Evolutionary conservation across 352 stramenopile species (phyloP).

Genomic region (Pythium pectinolyticum): DNA sequence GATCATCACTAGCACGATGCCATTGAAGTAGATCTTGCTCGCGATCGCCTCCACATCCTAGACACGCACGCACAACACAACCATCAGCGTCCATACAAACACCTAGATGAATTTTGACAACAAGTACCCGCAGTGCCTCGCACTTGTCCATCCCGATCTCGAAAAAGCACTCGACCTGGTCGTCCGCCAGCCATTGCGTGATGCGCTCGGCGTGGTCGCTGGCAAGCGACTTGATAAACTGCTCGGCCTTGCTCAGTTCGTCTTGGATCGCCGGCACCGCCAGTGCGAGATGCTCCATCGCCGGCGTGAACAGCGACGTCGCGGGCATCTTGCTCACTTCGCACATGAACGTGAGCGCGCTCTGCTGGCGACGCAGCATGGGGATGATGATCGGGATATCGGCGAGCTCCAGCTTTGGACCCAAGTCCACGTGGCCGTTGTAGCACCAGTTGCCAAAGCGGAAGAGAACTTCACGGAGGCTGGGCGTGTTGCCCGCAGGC

Average conservation of each 20-base stretch:
- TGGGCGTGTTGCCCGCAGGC: slow-evolving; percentile 25
- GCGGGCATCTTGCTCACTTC: slow-evolving; percentile 89
- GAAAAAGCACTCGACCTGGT: slow-evolving; percentile 91
- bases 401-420: slow-evolving; percentile 81
- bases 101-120: no score
- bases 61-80: slow-evolving; percentile 3
- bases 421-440: slow-evolving; percentile 90
- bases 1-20: slow-evolving; percentile 91
- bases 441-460: slow-evolving; percentile 96
- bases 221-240: slow-evolving; percentile 71
- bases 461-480: slow-evolving; percentile 91
- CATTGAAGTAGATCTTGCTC: slow-evolving; percentile 93
- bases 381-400: slow-evolving; percentile 95
- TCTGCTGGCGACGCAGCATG: slow-evolving; percentile 92
- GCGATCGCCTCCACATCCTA: slow-evolving; percentile 92
- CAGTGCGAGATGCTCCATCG: slow-evolving; percentile 86
- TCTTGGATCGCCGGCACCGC: slow-evolving; percentile 84
- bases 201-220: slow-evolving; percentile 48
- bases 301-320: slow-evolving; percentile 86
- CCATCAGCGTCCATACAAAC: not conserved
- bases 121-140: slow-evolving; percentile 56
- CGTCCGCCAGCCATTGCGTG: slow-evolving; percentile 88
- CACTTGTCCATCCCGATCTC: slow-evolving; percentile 85
- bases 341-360: slow-evolving; percentile 91
- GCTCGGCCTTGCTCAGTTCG: slow-evolving; percentile 83